phyloP scores from a whole-genome alignment of 139 green algal genomes.

The Chlorella sp. region DNA sequence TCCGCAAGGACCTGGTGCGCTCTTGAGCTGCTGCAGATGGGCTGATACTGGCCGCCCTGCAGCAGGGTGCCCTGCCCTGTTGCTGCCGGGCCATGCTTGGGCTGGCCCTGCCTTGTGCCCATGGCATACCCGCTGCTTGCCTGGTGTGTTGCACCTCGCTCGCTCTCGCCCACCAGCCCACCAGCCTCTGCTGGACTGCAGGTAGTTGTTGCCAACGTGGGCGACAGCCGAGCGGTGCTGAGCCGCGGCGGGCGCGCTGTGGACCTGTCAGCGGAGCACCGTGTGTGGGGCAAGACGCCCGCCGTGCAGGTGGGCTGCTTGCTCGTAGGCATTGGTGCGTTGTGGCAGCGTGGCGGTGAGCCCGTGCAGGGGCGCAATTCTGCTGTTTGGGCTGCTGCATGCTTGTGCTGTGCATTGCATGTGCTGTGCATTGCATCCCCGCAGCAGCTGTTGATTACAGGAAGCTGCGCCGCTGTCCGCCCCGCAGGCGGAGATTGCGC shows the following conservation, averaged over 20 bases:
- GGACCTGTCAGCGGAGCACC: constrained; percentile 64
- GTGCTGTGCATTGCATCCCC: too few species aligned
- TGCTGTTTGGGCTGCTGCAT: too few species aligned
- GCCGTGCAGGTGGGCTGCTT: constrained; percentile 16
- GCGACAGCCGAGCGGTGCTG: constrained; percentile 76
- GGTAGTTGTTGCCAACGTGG: constrained; percentile 79
- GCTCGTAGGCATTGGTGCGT: too few species aligned
- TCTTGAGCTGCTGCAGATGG: background rate
- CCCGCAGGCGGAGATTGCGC: constrained; percentile 43
- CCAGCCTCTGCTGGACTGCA: background rate
- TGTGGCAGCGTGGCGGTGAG: too few species aligned
- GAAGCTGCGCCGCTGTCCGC: too few species aligned
- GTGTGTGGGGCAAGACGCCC: constrained; percentile 51
- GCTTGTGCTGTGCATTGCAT: too few species aligned
- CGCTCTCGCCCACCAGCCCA: background rate
- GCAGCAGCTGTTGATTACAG: too few species aligned
- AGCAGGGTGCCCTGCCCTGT: background rate
- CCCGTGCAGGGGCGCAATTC: too few species aligned
- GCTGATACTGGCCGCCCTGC: too few species aligned
- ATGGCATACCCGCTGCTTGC: background rate
- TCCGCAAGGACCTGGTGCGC: constrained; percentile 20
- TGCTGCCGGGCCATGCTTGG: background rate
- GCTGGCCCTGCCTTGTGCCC: background rate
- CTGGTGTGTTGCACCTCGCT: background rate
- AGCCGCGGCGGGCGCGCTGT: constrained; percentile 48